Evolutionary conservation across 2,329 filamentous ascomycete genomes (phyloP).

Genomic region (Xenosphaeropsis pyriputrescens): DNA sequence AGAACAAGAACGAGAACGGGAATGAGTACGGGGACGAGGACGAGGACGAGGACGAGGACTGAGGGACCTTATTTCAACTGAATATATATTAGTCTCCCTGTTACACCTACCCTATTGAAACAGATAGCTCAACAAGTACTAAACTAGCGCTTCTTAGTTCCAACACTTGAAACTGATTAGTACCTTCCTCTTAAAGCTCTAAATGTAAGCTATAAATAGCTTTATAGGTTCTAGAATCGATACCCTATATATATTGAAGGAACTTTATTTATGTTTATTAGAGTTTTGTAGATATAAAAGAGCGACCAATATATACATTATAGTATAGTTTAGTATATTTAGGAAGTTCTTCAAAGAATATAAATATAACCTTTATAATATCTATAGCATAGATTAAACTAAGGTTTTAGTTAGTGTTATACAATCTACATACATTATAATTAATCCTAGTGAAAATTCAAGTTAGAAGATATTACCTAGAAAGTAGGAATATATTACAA

Average conservation of each 20-base stretch:
- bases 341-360: not conserved
- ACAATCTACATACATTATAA: conserved; percentile 1
- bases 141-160: not conserved
- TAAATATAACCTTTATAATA: conserved; percentile 1
- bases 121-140: not conserved
- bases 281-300: not conserved
- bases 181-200: not conserved
- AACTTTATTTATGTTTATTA: not conserved
- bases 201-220: not conserved
- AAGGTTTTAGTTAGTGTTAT: not conserved
- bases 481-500: not conserved
- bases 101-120: not conserved
- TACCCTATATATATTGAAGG: not conserved
- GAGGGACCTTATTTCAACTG: no score
- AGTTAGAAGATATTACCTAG: not conserved
- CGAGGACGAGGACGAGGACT: no score
- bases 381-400: conserved; percentile 1
- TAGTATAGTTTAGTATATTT: not conserved
- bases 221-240: not conserved
- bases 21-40: no score
- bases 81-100: no score
- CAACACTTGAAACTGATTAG: no score
- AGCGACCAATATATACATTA: not conserved
- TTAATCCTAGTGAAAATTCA: not conserved
- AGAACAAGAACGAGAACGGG: no score